These are phyloP conservation scores for Lotmaria passim DNA, from an alignment of 208 protist species.

Conservation along the genomic window DNA sequence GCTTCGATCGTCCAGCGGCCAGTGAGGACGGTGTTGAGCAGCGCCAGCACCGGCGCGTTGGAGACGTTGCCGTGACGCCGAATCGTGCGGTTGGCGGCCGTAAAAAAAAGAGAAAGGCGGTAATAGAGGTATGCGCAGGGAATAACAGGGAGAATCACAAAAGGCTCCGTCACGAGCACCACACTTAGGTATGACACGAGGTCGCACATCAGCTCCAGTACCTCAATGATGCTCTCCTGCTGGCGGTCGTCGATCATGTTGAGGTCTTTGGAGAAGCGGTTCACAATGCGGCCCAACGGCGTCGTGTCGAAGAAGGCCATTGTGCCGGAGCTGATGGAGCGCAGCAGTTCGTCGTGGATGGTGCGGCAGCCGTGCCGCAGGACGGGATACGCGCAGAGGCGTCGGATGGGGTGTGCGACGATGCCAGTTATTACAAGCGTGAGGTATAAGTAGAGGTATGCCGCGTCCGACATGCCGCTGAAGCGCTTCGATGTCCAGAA, in stretches of 20 bases:
- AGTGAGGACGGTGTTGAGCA: slow-evolving; percentile 69
- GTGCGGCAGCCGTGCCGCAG: slow-evolving; percentile 35
- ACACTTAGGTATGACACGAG: slow-evolving; percentile 33
- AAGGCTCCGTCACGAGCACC: slow-evolving; percentile 16
- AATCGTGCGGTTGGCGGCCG: slow-evolving; percentile 74
- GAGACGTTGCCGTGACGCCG: slow-evolving; percentile 79
- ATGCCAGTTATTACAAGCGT: slow-evolving; percentile 1
- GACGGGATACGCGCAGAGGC: slow-evolving; percentile 23
- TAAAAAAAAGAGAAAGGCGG: slow-evolving; percentile 87
- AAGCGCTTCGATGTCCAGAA: slow-evolving; percentile 54
- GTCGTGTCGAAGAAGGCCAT: slow-evolving; percentile 62
- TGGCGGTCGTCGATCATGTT: slow-evolving; percentile 72
- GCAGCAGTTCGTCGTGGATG: slow-evolving; percentile 54
- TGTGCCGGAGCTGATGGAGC: slow-evolving; percentile 45
- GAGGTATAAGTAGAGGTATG: slow-evolving; percentile 20
- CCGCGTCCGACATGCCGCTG: slow-evolving; percentile 1
- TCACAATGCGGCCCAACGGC: slow-evolving; percentile 67
- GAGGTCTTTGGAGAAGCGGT: slow-evolving; percentile 79
- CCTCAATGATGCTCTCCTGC: slow-evolving; percentile 41
- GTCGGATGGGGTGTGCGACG: slow-evolving; percentile 2
- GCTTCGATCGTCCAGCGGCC: slow-evolving; percentile 85
- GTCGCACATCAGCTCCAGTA: slow-evolving; percentile 11
- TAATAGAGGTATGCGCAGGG: slow-evolving; percentile 66
- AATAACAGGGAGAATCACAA: slow-evolving; percentile 39
- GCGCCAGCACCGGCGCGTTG: slow-evolving; percentile 92